Percentiles rank a stretch among this genome's conserved stretches.
Conservation (phyloP, 2,329 filamentous ascomycete species). For the Aspergillus cejpii region DNA sequence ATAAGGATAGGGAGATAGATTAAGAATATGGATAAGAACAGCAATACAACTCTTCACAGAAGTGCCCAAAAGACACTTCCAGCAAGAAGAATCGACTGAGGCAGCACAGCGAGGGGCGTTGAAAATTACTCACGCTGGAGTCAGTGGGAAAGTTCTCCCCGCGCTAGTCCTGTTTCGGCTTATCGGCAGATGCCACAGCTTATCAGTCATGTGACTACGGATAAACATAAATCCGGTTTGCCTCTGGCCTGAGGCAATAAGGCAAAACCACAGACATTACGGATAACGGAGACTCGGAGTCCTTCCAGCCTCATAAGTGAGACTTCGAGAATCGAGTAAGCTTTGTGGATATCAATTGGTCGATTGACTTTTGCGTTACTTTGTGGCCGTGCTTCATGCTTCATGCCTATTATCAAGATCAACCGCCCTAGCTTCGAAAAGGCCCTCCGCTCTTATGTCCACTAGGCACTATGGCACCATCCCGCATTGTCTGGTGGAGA, state of each 20-base stretch:
- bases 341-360: background rate
- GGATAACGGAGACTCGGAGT: no score
- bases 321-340: no score
- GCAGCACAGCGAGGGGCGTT: constrained; percentile 15
- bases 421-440: background rate
- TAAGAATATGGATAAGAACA: constrained; percentile 3
- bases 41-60: constrained; percentile 12
- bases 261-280: no score
- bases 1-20: background rate
- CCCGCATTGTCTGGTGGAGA: background rate
- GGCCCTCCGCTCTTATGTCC: background rate
- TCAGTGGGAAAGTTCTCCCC: constrained; percentile 13
- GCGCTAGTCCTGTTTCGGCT: constrained; percentile 24
- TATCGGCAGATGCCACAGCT: constrained; percentile 14
- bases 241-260: constrained; percentile 6
- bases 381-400: no score
- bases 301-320: no score
- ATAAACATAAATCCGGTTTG: constrained; percentile 1
- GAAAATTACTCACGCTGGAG: constrained; percentile 13
- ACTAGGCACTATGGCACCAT: background rate
- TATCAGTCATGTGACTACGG: constrained; percentile 20
- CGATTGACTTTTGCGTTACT: no score
- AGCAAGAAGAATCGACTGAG: constrained; percentile 15
- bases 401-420: background rate
- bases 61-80: constrained; percentile 16